Conservation (phyloP, 2,329 filamentous ascomycete genomes). For the Pseudonectria buxi region DNA sequence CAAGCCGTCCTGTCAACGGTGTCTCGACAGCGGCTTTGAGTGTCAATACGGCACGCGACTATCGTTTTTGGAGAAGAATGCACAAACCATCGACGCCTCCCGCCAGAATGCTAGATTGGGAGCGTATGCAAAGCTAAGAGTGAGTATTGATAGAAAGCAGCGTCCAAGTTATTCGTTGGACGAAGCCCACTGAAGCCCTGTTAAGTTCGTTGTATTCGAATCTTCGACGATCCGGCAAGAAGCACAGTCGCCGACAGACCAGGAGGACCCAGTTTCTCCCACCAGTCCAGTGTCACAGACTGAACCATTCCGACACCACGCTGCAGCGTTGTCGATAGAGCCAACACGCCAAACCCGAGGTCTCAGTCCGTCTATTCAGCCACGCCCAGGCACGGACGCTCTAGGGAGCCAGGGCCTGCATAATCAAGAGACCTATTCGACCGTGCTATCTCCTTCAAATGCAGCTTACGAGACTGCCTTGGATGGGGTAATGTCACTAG, state of each 20-base stretch:
- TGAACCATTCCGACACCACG: too few relatives aligned
- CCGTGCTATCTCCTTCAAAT: slow-evolving; percentile 14
- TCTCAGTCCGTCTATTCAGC: too few relatives aligned
- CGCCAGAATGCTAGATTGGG: slow-evolving; percentile 10
- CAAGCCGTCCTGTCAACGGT: slow-evolving; percentile 43
- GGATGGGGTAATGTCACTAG: slow-evolving; percentile 28
- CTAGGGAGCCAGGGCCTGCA: slow-evolving; percentile 2
- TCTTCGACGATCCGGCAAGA: too few relatives aligned
- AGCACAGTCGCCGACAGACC: too few relatives aligned
- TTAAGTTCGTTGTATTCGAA: too few relatives aligned
- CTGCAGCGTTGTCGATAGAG: too few relatives aligned
- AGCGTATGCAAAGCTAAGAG: slow-evolving; percentile 16
- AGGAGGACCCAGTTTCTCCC: too few relatives aligned
- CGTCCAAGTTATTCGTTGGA: too few relatives aligned
- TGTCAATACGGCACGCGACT: slow-evolving; percentile 42
- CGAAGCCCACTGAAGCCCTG: too few relatives aligned
- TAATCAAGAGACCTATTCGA: slow-evolving; percentile 8
- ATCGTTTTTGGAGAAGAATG: slow-evolving; percentile 43
- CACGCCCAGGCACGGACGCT: too few relatives aligned
- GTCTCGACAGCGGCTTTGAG: slow-evolving; percentile 37
- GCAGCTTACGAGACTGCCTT: slow-evolving; percentile 28
- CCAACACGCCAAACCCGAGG: too few relatives aligned
- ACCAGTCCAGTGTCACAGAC: too few relatives aligned
- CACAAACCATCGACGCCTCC: slow-evolving; percentile 28
- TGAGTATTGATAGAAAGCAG: slow-evolving; percentile 1